These are phyloP conservation scores for Tricladium varicosporioides DNA, from an alignment of 2,329 filamentous ascomycete genomes.

Conservation along the genomic window DNA sequence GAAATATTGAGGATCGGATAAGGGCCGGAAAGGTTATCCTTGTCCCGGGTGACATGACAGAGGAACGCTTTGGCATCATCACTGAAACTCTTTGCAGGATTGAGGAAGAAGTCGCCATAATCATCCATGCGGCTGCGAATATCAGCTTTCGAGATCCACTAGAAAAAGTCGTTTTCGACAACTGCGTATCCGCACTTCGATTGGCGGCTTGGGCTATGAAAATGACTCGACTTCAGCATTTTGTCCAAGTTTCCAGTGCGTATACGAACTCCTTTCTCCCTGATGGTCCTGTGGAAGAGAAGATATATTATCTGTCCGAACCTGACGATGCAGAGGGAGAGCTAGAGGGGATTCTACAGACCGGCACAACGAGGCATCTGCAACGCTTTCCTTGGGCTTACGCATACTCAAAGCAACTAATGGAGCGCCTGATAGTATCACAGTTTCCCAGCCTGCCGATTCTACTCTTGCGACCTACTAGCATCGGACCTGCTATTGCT, in stretches of 20 bases:
- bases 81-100: slow-evolving; percentile 8
- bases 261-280: slow-evolving; percentile 4
- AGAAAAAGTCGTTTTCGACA: slow-evolving; percentile 10
- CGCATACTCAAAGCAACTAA: slow-evolving; percentile 11
- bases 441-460: slow-evolving; percentile 7
- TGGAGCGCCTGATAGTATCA: slow-evolving; percentile 5
- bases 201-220: background rate
- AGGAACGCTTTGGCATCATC: slow-evolving; percentile 8
- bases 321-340: background rate
- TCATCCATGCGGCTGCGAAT: slow-evolving; percentile 9
- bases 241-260: slow-evolving; percentile 2
- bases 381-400: slow-evolving; percentile 10
- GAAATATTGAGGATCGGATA: background rate
- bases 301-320: background rate
- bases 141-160: slow-evolving; percentile 12
- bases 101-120: slow-evolving; percentile 7
- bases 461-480: slow-evolving; percentile 11
- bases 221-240: background rate
- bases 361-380: slow-evolving; percentile 10
- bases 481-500: slow-evolving; percentile 9
- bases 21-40: slow-evolving; percentile 8
- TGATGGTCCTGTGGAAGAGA: slow-evolving; percentile 1
- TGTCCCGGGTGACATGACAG: slow-evolving; percentile 12
- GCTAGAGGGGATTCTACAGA: slow-evolving; percentile 11
- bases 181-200: slow-evolving; percentile 6